Base-by-base conservation (phyloP, 2,329 filamentous ascomycete species). In the Emmonsiellopsis sp. region DNA sequence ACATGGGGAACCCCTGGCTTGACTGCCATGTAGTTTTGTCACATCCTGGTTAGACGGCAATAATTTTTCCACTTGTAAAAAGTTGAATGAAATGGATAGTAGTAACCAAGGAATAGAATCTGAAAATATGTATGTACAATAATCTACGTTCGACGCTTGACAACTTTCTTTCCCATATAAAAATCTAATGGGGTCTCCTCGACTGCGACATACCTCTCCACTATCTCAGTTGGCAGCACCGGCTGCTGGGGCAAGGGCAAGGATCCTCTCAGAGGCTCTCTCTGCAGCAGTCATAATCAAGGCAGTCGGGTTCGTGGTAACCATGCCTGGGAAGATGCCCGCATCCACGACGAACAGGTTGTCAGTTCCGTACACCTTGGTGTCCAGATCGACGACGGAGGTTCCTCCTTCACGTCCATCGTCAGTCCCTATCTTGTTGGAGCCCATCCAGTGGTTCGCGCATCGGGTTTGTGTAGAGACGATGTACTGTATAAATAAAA, bases 341-440 rank as follows among this genome's bases (percentile, higher is more conserved):
- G 80, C 84, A 61, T 87, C 84, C 3, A 87, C 81, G 11, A 86
- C 79, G 61, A 83, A 85, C 44, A 86, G 71, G 67, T 86, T 86
- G 61, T 85, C 81, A 0, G 80, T 86, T 38, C 83, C 83, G 61
- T 81, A 86, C 5, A 86, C 81, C 67, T 79, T 80, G 54, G 81
- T 79, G 67, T 86, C 73, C 9, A 75, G 65, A 59, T 86, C 83
- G 1, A 86, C 83, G 2, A 86, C 83, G 1, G 80, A 72, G 6
- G 73, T 76, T 13, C 82, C 81, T n/a, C 66, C 69, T 49, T 67
- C 58, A 7, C 78, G 76, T 13, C 79, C 80, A 47, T 81, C 77
- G 53, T 81, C 76, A 0, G 69, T 71, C 10, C 83, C 83, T 59
- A 86, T 74, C 65, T 84, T 85, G 49, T 78, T 76, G 0, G 81